A percentile compares a stretch with the other conserved stretches of the same genome.
These are phyloP conservation scores for Fusarium nematophilum DNA, from an alignment of 2,329 filamentous ascomycete species.

Conservation along the genomic window DNA sequence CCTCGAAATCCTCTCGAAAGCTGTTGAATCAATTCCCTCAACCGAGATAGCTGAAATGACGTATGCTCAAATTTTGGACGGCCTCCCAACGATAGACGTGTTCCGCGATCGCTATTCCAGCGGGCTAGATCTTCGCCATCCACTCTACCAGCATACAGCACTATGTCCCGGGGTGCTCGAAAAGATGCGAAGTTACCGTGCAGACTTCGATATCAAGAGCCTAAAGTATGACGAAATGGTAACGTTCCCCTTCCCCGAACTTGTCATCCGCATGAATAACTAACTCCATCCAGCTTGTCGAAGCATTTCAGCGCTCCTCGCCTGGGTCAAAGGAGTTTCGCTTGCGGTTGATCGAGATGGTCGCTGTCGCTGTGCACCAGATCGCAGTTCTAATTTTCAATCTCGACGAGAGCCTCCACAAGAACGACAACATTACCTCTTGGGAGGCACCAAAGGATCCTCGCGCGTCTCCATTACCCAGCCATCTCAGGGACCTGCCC, in stretches of 20 bases:
- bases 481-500: neutral
- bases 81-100: slow-evolving; percentile 6
- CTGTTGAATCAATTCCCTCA: slow-evolving; percentile 8
- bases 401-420: slow-evolving; percentile 14
- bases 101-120: slow-evolving; percentile 1
- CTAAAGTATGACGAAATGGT: slow-evolving; percentile 11
- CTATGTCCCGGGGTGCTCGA: slow-evolving; percentile 11
- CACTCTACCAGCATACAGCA: slow-evolving; percentile 4
- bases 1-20: slow-evolving; percentile 2
- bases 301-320: slow-evolving; percentile 8
- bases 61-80: slow-evolving; percentile 15
- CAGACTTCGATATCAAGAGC: neutral
- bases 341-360: slow-evolving; percentile 13
- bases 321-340: slow-evolving; percentile 7
- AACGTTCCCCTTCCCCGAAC: neutral
- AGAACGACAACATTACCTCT: slow-evolving; percentile 2
- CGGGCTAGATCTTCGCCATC: neutral
- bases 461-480: slow-evolving; percentile 2
- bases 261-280: neutral
- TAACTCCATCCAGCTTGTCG: slow-evolving; percentile 5
- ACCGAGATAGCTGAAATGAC: slow-evolving; percentile 10
- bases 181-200: slow-evolving; percentile 1
- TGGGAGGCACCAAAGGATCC: slow-evolving; percentile 11
- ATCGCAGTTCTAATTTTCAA: slow-evolving; percentile 10
- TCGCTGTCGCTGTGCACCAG: slow-evolving; percentile 12